These are phyloP conservation scores for Isoetes engelmannii DNA, from an alignment of 83 land plant genomes.

Conservation along the genomic window DNA sequence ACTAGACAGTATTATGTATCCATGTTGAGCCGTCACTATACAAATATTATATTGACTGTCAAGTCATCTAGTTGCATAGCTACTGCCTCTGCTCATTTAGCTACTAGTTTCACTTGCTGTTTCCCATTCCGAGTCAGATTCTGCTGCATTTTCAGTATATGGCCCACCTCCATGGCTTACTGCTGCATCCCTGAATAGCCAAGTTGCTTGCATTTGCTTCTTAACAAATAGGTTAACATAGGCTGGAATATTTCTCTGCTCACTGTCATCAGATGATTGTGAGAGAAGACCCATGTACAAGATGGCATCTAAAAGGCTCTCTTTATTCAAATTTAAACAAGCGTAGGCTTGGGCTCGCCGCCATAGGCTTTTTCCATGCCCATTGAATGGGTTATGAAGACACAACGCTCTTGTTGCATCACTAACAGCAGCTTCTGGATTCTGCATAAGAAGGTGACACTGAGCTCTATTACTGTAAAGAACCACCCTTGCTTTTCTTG, in stretches of 20 bases:
- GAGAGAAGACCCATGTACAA: conserved; percentile 64
- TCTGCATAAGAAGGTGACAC: conserved; percentile 51
- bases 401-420: conserved; percentile 80
- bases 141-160: conserved; percentile 23
- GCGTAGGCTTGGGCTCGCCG: conserved; percentile 93
- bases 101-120: conserved; percentile 34
- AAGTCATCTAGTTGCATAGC: too few species aligned
- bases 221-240: conserved; percentile 62
- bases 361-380: conserved; percentile 81
- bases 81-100: conserved; percentile 12
- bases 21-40: too few species aligned
- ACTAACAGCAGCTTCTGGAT: conserved; percentile 59
- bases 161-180: conserved; percentile 62
- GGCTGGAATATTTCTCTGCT: conserved; percentile 54
- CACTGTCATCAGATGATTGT: conserved; percentile 50
- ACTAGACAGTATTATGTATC: too few species aligned
- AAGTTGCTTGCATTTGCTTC: conserved; percentile 68
- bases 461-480: conserved; percentile 93
- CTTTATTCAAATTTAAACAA: conserved; percentile 59
- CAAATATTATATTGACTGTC: too few species aligned
- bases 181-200: conserved; percentile 86
- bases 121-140: conserved; percentile 41
- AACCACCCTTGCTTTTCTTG: conserved; percentile 63
- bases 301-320: conserved; percentile 79
- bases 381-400: conserved; percentile 54